Conservation (phyloP, 805 yeast genomes). For the Candida alai region DNA sequence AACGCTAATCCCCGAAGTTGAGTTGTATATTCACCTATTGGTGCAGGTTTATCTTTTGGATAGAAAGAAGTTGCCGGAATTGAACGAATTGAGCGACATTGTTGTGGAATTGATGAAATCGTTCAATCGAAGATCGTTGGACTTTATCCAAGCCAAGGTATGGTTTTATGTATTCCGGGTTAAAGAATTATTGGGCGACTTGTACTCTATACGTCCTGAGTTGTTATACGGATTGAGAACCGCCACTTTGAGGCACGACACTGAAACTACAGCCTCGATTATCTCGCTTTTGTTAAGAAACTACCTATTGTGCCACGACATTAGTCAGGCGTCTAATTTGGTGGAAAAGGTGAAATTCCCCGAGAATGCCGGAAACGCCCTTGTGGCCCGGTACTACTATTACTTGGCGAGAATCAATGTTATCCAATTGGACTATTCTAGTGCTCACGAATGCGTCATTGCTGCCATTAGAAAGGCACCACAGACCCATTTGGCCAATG, state of each 20-base stretch:
- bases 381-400: conserved; percentile 87
- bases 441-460: conserved; percentile 84
- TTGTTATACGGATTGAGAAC: conserved; percentile 76
- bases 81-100: conserved; percentile 51
- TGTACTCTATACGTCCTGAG: conserved; percentile 60
- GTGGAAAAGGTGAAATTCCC: conserved; percentile 90
- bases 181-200: conserved; percentile 56
- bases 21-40: conserved; percentile 72
- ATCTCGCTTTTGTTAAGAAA: conserved; percentile 83
- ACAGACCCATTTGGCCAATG: conserved; percentile 76
- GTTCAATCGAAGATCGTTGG: conserved; percentile 79
- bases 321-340: conserved; percentile 82
- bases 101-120: conserved; percentile 52
- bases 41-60: conserved; percentile 77
- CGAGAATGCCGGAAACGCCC: conserved; percentile 74
- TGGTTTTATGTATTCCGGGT: conserved; percentile 90
- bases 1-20: conserved; percentile 66
- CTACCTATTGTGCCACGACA: conserved; percentile 73
- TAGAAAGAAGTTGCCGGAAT: conserved; percentile 42
- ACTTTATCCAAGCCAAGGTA: conserved; percentile 79
- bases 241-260: conserved; percentile 87
- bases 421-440: conserved; percentile 86
- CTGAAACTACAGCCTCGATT: conserved; percentile 84
- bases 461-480: conserved; percentile 98
- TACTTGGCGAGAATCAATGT: conserved; percentile 89